Conservation (phyloP, 306 rosid genomes). For the Cicer chorassanicum region DNA sequence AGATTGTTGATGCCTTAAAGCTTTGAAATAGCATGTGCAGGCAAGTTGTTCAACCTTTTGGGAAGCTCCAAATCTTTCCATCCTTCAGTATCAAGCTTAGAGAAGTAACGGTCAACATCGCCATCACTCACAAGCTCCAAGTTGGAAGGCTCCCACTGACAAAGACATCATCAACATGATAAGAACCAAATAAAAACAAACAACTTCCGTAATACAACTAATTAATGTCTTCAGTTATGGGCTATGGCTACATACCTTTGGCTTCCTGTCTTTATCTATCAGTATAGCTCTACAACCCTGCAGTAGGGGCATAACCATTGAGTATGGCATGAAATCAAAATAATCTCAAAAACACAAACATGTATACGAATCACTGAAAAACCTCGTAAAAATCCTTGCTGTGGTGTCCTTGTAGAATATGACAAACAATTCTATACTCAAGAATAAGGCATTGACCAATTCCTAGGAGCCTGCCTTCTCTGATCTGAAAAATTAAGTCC, state of each 20-base stretch:
- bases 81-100: conserved; percentile 63
- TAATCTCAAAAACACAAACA: background rate
- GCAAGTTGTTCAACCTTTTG: conserved; percentile 70
- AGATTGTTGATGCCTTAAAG: conserved; percentile 50
- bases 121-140: conserved; percentile 61
- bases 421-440: conserved; percentile 85
- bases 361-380: background rate
- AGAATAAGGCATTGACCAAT: conserved; percentile 81
- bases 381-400: conserved; percentile 97
- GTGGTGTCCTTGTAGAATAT: conserved; percentile 69
- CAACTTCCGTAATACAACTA: conserved; percentile 32
- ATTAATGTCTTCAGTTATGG: background rate
- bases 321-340: conserved; percentile 41
- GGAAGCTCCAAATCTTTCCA: conserved; percentile 87
- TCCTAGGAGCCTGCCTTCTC: conserved; percentile 84
- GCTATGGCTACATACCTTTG: conserved; percentile 62
- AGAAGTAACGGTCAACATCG: conserved; percentile 57
- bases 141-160: conserved; percentile 72
- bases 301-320: conserved; percentile 37
- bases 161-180: conserved; percentile 33
- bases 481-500: conserved; percentile 53
- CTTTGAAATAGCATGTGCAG: conserved; percentile 72
- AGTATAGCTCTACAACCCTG: conserved; percentile 98
- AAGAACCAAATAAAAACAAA: conserved; percentile 17
- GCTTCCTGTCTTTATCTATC: conserved; percentile 85